Base-by-base conservation (phyloP, 352 stramenopile species). In the Phytophthora cryptogea region DNA sequence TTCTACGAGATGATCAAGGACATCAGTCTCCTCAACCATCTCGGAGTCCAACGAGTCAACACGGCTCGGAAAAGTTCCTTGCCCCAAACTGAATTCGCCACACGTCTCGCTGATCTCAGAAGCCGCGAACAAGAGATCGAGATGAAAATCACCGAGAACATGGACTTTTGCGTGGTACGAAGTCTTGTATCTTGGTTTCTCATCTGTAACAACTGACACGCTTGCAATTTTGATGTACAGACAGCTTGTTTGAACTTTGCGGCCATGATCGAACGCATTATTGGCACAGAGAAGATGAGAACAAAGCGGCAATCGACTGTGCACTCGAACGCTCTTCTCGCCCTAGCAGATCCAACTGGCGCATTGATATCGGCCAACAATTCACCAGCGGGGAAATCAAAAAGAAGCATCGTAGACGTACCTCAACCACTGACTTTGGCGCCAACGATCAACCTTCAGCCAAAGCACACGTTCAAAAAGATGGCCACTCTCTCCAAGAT, bases 1-100 rank as follows among this genome's bases (percentile, higher is more conserved):
- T 66, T 80, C 7, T 56, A 74, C 55, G 60, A 78, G 27, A 66
- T 72, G 9, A 69, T 83, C 32, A 73, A 83, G 28, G 74, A 83
- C 39, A 59, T 83, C 43, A 75, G 74, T 54, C 47, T 73, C 4
- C 57, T 83, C 35, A 83, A 72, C 41, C 65, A 55, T 3, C 35
- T 79, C 4, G 74, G 74, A 5, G 57, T 73, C 1, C 54, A 74
- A 30, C 68, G 68, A 8, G 52, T 72, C 20, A 54, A 66, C 26
- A 30, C 36, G 1, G 45, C 43, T 20, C 53, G 66, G 3, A 53
- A 59, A 20, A 37, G 11, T 1, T 27, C 33, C 0, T 28, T 49
- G 8, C 0, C 35, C 1, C 8, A 5, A 8, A 47, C 14, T 20
- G 37, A 63, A 26, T 20, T 32, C 8, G 16, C 17, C 14, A 30